Conservation (phyloP, 1,139 yeast species). For the Lodderomyces pseudojiufengensis region DNA sequence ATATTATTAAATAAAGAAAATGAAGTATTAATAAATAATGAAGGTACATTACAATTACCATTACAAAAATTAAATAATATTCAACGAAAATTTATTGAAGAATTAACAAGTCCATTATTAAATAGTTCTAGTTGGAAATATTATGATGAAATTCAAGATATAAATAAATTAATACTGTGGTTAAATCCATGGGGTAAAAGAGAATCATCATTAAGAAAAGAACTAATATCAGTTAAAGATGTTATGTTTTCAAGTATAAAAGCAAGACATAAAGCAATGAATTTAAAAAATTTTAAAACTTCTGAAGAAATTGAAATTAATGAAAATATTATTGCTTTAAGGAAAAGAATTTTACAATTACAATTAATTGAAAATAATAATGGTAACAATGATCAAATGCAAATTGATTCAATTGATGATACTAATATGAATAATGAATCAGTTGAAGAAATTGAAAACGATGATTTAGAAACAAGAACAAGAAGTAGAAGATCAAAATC, state of each 20-base stretch:
- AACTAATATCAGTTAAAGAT: constrained; percentile 51
- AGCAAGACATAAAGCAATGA: constrained; percentile 55
- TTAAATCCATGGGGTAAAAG: constrained; percentile 74
- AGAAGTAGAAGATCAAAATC: constrained; percentile 18
- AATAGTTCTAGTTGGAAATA: constrained; percentile 63
- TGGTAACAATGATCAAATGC: constrained; percentile 11
- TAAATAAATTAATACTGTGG: constrained; percentile 60
- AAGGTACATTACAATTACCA: constrained; percentile 39
- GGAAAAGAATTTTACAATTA: no score
- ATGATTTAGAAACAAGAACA: constrained; percentile 22
- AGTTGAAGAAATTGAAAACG: constrained; percentile 14
- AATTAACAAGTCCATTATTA: constrained; percentile 52
- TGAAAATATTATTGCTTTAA: no score
- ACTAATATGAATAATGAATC: constrained; percentile 23
- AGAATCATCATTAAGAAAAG: constrained; percentile 66
- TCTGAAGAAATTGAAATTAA: constrained; percentile 28
- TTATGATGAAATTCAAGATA: constrained; percentile 59
- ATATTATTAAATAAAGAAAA: constrained; percentile 14
- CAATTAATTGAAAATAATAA: constrained; percentile 8
- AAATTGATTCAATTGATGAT: constrained; percentile 5
- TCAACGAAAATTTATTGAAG: constrained; percentile 69
- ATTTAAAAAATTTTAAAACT: constrained; percentile 22
- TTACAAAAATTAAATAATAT: constrained; percentile 34
- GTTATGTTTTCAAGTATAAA: constrained; percentile 54
- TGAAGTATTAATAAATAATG: constrained; percentile 31